Base-by-base conservation (phyloP, 805 yeast genomes). In the Sugiyamaella marilandica region DNA sequence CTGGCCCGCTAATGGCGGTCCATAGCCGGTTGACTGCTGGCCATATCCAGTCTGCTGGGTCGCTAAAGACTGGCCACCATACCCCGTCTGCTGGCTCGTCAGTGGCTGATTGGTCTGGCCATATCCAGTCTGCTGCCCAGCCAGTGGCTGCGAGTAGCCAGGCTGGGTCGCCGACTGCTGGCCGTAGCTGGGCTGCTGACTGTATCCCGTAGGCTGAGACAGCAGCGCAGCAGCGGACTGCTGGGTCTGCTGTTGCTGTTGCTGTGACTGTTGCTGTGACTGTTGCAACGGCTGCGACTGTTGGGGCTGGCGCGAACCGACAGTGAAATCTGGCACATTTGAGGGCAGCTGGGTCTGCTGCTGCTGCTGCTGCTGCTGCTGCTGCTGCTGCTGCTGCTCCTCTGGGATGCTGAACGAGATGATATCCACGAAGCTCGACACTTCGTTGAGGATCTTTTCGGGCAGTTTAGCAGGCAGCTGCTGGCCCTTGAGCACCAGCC, bases 381-480 rank as follows among this genome's bases (percentile, higher is more conserved):
- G 24, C 7, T 45, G 49, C 29, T 24, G 29, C 29, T 24, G 29
- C 7, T 24, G 29, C 16, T 60, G 59, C 2, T 70, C 73, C 56
- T 84, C 92, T 0, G 87, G 89, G 49, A 88, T 80, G 49, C 82
- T 76, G 65, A 90, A 85, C 62, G 82, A 86, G 62, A 92, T 91
- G 31, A 89, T 87, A 68, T 90, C 97, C 37, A 91, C 91, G 70
- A 91, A 86, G 55, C 94, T 85, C 55, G 83, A 79, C 10, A 92
- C 97, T 68, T 92, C 97, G 64, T 85, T 87, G 64, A 76, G 75
- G 71, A 89, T 81, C 56, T 79, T 82, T 18, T 78, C 77, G 31
- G 95, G 96, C 59, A 92, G 70, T 39, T 74, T 76, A 41, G 73
- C 74, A 2, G 98, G 97, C 55, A 91, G 74, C 8, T 83, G 73